Percentiles rank a stretch among this genome's conserved stretches.
Conservation (phyloP, 2,329 filamentous ascomycete genomes). For the Atkinsonella hypoxylon region DNA sequence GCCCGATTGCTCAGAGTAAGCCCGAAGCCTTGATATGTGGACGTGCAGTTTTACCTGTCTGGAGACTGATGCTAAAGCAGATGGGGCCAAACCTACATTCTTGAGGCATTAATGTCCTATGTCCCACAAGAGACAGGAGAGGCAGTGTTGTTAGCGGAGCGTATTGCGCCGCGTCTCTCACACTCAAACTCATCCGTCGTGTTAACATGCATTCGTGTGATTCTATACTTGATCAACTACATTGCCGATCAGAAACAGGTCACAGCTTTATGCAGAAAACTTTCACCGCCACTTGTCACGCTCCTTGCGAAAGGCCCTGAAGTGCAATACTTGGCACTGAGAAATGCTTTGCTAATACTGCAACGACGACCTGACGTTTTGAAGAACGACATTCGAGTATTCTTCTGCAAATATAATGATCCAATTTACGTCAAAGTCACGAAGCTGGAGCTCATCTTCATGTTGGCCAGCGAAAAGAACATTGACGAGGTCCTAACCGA, state of each 20-base stretch:
- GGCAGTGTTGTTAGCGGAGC: conserved; percentile 79
- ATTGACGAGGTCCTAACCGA: conserved; percentile 93
- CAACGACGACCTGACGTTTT: conserved; percentile 88
- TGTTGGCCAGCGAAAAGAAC: conserved; percentile 91
- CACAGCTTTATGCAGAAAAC: conserved; percentile 73
- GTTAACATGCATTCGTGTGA: conserved; percentile 88
- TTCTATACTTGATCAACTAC: conserved; percentile 98
- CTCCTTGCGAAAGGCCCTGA: conserved; percentile 91
- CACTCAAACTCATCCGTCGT: conserved; percentile 97
- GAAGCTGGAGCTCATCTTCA: conserved; percentile 96
- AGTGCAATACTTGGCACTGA: conserved; percentile 91
- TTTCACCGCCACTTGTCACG: conserved; percentile 90
- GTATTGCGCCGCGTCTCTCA: conserved; percentile 88
- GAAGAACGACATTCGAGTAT: conserved; percentile 92
- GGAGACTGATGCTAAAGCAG: conserved; percentile 30
- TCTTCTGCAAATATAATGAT: conserved; percentile 99
- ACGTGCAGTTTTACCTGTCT: neutral
- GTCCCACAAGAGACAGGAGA: conserved; percentile 85
- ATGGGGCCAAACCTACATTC: conserved; percentile 98
- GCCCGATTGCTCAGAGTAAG: conserved; percentile 91
- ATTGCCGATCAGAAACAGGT: conserved; percentile 87
- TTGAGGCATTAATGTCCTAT: conserved; percentile 96
- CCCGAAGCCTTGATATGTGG: conserved; percentile 9
- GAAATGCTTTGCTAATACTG: conserved; percentile 87
- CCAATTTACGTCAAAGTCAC: conserved; percentile 99